Percentiles rank a stretch among this genome's conserved stretches.
phyloP scores from a whole-genome alignment of 768 basidiomycete species.

The Amanita jacksonii region DNA sequence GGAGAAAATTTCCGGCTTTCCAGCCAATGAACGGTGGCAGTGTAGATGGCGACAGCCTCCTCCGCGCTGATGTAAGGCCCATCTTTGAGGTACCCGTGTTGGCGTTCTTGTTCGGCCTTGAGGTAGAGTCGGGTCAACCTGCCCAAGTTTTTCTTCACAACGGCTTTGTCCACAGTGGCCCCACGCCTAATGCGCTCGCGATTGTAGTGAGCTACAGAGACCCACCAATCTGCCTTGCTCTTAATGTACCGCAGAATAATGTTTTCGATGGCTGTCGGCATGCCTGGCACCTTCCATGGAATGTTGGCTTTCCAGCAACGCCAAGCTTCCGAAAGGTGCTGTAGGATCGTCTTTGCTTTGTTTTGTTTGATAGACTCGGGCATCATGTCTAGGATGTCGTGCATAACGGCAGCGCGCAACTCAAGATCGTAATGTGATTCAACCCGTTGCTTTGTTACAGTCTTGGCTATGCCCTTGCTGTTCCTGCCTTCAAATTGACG shows the following conservation, averaged over 20 bases:
- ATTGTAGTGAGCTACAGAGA: slow-evolving; percentile 96
- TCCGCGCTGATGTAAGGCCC: slow-evolving; percentile 98
- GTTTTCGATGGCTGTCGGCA: slow-evolving; percentile 99
- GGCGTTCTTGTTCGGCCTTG: slow-evolving; percentile 98
- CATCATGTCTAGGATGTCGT: slow-evolving; percentile 99
- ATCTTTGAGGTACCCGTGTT: slow-evolving; percentile 98
- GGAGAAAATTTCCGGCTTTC: slow-evolving; percentile 97
- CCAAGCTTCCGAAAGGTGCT: slow-evolving; percentile 98
- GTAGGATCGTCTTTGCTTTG: slow-evolving; percentile 98
- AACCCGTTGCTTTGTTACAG: slow-evolving; percentile 97
- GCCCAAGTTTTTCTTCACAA: slow-evolving; percentile 98
- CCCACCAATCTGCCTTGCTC: slow-evolving; percentile 99
- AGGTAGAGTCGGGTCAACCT: slow-evolving; percentile 95
- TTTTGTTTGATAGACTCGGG: slow-evolving; percentile 99
- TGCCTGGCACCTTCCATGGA: slow-evolving; percentile 99
- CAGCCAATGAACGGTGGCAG: slow-evolving; percentile 97
- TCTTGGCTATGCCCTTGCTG: slow-evolving; percentile 93
- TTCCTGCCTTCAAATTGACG: slow-evolving; percentile 98
- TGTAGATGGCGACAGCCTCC: slow-evolving; percentile 98
- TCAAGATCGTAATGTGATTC: slow-evolving; percentile 99
- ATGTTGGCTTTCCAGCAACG: slow-evolving; percentile 96
- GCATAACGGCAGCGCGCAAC: slow-evolving; percentile 97
- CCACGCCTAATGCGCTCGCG: slow-evolving; percentile 95
- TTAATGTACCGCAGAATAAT: slow-evolving; percentile 99
- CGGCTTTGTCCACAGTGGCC: slow-evolving; percentile 96